A percentile compares a stretch with the other conserved stretches of the same genome.
Conservation (phyloP, 2,329 filamentous ascomycete genomes). For the Penicillium corylophilum region DNA sequence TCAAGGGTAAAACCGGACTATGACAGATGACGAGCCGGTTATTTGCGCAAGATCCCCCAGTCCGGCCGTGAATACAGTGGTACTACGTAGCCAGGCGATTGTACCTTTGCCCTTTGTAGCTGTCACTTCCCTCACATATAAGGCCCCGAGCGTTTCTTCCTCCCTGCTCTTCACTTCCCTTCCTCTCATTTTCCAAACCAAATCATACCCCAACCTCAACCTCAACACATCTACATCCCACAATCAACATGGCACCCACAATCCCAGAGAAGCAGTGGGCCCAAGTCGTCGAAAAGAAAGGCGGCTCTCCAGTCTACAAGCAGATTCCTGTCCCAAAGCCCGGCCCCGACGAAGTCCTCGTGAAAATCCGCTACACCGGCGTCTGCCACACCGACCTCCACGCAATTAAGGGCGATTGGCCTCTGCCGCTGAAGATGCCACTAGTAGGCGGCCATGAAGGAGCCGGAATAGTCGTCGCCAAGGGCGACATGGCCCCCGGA, state of each 20-base stretch:
- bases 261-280: constrained; percentile 88
- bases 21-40: not conserved
- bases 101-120: not conserved
- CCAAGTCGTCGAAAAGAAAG: constrained; percentile 80
- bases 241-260: constrained; percentile 22
- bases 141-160: not conserved
- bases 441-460: constrained; percentile 80
- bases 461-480: constrained; percentile 78
- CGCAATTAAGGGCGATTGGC: constrained; percentile 88
- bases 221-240: not conserved
- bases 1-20: not conserved
- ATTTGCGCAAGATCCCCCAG: not conserved
- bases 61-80: not conserved
- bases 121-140: not conserved
- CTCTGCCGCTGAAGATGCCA: constrained; percentile 75
- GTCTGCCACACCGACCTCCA: constrained; percentile 87
- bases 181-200: not conserved
- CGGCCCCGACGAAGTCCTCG: constrained; percentile 83
- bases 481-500: constrained; percentile 73
- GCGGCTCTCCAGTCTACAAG: constrained; percentile 59
- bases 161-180: not conserved
- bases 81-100: constrained; percentile 1
- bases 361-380: constrained; percentile 87
- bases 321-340: constrained; percentile 76
- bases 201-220: not conserved